These are phyloP conservation scores for Cenchrus fungigraminus DNA, from an alignment of 176 grass and related monocot species.

Conservation along the genomic window DNA sequence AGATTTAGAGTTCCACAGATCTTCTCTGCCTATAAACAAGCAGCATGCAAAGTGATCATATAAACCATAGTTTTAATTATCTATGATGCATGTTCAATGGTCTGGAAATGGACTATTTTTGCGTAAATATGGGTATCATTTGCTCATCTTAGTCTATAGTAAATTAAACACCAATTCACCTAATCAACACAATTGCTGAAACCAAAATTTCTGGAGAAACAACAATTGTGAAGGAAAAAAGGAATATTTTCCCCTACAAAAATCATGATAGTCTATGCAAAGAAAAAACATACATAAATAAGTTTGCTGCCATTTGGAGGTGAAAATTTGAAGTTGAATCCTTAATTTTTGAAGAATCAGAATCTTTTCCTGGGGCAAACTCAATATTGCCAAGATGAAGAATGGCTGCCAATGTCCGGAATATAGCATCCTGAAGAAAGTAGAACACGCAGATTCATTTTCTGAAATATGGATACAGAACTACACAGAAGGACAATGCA, in stretches of 20 bases:
- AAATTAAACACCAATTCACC: slow-evolving; percentile 10
- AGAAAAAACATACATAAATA: slow-evolving; percentile 81
- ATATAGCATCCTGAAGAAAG: slow-evolving; percentile 83
- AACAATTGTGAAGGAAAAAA: neutral
- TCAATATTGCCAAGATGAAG: slow-evolving; percentile 99
- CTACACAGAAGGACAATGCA: neutral
- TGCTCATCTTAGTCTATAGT: neutral
- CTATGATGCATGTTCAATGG: neutral
- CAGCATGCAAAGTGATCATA: neutral
- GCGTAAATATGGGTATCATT: neutral
- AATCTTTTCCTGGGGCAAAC: slow-evolving; percentile 85
- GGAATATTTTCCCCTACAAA: neutral
- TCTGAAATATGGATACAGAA: slow-evolving; percentile 11
- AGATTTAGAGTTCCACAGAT: slow-evolving; percentile 1
- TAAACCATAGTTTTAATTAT: slow-evolving; percentile 30
- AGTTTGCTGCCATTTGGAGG: slow-evolving; percentile 77
- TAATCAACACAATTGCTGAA: neutral
- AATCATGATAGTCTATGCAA: neutral
- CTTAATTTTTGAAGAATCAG: slow-evolving; percentile 88
- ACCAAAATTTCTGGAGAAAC: slow-evolving; percentile 7
- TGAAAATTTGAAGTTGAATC: slow-evolving; percentile 85
- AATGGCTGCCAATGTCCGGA: slow-evolving; percentile 95
- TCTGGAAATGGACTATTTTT: neutral
- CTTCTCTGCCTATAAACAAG: slow-evolving; percentile 27
- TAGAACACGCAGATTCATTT: slow-evolving; percentile 43